Percentiles rank a stretch among this genome's conserved stretches.
Conservation (phyloP, 208 protist species). For the Herpetomonas samuelpessoai region DNA sequence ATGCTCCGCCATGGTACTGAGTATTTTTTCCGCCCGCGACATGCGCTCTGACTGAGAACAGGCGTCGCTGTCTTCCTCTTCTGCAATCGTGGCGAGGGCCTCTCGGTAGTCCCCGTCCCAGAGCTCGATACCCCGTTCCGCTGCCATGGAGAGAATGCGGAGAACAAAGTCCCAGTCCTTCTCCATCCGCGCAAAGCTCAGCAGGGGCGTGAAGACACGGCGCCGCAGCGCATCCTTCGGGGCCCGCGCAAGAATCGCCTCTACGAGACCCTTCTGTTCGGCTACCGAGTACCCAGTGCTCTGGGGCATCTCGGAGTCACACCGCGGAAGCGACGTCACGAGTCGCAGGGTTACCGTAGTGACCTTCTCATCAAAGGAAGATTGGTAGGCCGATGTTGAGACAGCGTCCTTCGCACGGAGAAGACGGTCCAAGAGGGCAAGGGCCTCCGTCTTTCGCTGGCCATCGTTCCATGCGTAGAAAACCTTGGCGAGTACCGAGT, state of each 20-base stretch:
- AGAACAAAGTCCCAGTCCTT: slow-evolving; percentile 37
- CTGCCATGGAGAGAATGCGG: slow-evolving; percentile 34
- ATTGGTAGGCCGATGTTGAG: slow-evolving; percentile 12
- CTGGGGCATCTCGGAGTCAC: neutral
- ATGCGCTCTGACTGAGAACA: too few species aligned
- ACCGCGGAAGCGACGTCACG: slow-evolving; percentile 8
- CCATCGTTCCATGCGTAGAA: slow-evolving; percentile 52
- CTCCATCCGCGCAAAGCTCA: slow-evolving; percentile 34
- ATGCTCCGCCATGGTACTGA: slow-evolving; percentile 50
- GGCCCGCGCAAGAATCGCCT: slow-evolving; percentile 39
- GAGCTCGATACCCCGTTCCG: slow-evolving; percentile 47
- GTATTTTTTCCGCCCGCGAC: slow-evolving; percentile 23
- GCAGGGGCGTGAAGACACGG: slow-evolving; percentile 63
- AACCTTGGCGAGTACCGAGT: slow-evolving; percentile 50
- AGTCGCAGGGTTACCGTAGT: slow-evolving; percentile 67
- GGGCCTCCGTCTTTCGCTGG: slow-evolving; percentile 21
- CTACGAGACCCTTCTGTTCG: slow-evolving; percentile 25
- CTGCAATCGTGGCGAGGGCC: slow-evolving; percentile 34
- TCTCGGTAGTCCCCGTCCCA: slow-evolving; percentile 81
- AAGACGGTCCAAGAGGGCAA: slow-evolving; percentile 24
- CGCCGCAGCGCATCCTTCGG: slow-evolving; percentile 51
- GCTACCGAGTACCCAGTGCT: slow-evolving; percentile 12
- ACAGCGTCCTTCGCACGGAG: slow-evolving; percentile 22
- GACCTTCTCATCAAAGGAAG: slow-evolving; percentile 64
- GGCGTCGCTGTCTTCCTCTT: slow-evolving; percentile 4